Evolutionary conservation across 2,329 filamentous ascomycete species (phyloP), one percentile per base, ranked within the genome.

Genomic region (Aureobasidium sp.): DNA sequence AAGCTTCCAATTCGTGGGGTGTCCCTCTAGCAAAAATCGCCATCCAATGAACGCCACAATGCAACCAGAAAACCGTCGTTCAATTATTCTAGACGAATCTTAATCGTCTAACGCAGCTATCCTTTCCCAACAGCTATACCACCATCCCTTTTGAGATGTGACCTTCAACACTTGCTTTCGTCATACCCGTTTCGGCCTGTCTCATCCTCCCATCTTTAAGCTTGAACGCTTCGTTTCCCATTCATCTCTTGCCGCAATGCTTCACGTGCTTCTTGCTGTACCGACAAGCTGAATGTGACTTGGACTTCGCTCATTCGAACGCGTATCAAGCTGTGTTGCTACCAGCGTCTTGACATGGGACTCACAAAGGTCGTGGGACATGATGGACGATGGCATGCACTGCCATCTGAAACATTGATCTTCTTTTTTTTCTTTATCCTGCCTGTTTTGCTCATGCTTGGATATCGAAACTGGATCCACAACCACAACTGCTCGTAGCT

Each of bases 381-480:
- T 10, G 8, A 1, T n/a, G 10, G 21, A 11, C 16, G 34, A 14
- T 25, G n/a, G n/a, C 37, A 54, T 27, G 3, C 27, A n/a, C 29
- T 36, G 14, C 14, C 25, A 36, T 36, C 41, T 45, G 53, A 34
- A 30, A 57, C 53, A 57, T 57, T 36, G 41, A 45, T 11, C 32
- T 54, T 10, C 11, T 54, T 36, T 57, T 34, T 27, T n/a, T 29
- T 30, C 42, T 10, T 21, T 21, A 21, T 21, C 21, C 21, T 21
- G 21, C 21, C 1, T 21, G 21, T 41, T 25, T 37, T 53, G 48
- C 21, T 62, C 54, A 63, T 37, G 64, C 64, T 44, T 82, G 70
- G 79, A 97, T 91, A 76, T 97, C 94, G 75, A 99, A 99, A 73
- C 93, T 97, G 16, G 93, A 97, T 8, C 94, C 94, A 75, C 94